Base-by-base conservation (phyloP, 2,329 filamentous ascomycete species). In the Ophiostoma ips region DNA sequence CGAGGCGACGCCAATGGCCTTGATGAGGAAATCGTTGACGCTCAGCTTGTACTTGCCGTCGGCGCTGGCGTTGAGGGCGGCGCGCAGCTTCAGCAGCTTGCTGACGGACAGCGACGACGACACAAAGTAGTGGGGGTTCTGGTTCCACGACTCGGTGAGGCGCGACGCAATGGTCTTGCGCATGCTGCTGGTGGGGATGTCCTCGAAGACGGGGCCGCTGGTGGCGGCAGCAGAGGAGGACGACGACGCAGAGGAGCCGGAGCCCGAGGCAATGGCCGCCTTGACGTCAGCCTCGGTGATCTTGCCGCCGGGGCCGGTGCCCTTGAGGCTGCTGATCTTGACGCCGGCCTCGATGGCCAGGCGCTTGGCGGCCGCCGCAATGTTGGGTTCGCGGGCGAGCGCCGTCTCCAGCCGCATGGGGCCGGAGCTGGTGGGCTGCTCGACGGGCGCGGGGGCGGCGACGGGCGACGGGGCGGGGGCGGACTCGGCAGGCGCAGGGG, bases 11-110 rank as follows among this genome's bases (percentile, higher is more conserved):
- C 80, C 86, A 52, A 90, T 86, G 59, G 90, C 92, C 79, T 98
- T 98, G 77, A 98, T 87, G 56, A 98, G 76, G 77, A 98, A 95
- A 71, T 98, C 92, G 71, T 98, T 98, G 71, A 98, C 87, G n/a
- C 89, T 95, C 53, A 98, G 85, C 80, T 95, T 98, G 80, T 95
- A 98, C 69, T 88, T 82, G 71, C 90, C 92, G 55, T 95, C 83
- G 45, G 87, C 75, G 12, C 85, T 82, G 64, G 81, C 79, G 73
- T 98, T 98, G 58, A 98, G 80, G 52, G 90, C 88, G 70, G 87
- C 79, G 62, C 92, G 88, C 60, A 98, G 88, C 76, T 95, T 96
- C 62, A 95, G 74, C 46, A 98, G 85, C 79, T 96, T 96, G 68
- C 75, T 78, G 57, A 98, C 92, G 52, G 90, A 96, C 64, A 98